Percentiles rank a stretch among this genome's conserved stretches.
Conservation (phyloP, 2,329 filamentous ascomycete species). For the Penicillium oxalicum region DNA sequence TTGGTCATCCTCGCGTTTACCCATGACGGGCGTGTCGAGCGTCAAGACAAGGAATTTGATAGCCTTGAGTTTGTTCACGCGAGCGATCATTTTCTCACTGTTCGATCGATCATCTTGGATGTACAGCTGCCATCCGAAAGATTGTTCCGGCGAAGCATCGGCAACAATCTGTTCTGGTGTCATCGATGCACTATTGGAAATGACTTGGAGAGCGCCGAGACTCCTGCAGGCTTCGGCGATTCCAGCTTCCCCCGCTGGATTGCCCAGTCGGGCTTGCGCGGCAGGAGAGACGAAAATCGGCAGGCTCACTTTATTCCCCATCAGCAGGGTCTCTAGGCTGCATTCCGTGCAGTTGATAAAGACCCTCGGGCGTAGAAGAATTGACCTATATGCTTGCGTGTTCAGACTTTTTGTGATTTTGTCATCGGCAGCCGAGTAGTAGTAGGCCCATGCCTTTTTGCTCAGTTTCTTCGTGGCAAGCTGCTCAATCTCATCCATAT, state of each 20-base stretch:
- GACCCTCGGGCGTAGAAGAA: conserved; percentile 75
- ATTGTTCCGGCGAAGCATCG: conserved; percentile 56
- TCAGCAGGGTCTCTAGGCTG: conserved; percentile 63
- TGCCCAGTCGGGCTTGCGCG: conserved; percentile 78
- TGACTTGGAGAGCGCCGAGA: conserved; percentile 71
- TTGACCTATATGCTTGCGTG: conserved; percentile 41
- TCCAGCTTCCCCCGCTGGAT: conserved; percentile 74
- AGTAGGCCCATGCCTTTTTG: conserved; percentile 84
- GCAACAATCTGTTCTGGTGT: conserved; percentile 80
- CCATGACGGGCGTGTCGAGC: conserved; percentile 80
- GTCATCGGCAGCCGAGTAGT: conserved; percentile 82
- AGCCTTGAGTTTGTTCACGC: conserved; percentile 60
- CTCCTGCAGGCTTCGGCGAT: conserved; percentile 69
- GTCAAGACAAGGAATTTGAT: conserved; percentile 83
- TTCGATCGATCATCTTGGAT: conserved; percentile 75
- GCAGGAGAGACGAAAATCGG: conserved; percentile 79
- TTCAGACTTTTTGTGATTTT: conserved; percentile 43
- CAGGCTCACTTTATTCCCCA: conserved; percentile 64
- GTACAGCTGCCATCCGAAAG: conserved; percentile 95
- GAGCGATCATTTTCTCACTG: conserved; percentile 67
- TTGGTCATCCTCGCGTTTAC: conserved; percentile 82
- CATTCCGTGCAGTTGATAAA: conserved; percentile 77
- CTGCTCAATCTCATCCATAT: conserved; percentile 79
- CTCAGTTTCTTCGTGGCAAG: conserved; percentile 70
- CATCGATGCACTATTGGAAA: conserved; percentile 84